phyloP scores from a whole-genome alignment of 331 rosid species.

The Arachis monticola region DNA sequence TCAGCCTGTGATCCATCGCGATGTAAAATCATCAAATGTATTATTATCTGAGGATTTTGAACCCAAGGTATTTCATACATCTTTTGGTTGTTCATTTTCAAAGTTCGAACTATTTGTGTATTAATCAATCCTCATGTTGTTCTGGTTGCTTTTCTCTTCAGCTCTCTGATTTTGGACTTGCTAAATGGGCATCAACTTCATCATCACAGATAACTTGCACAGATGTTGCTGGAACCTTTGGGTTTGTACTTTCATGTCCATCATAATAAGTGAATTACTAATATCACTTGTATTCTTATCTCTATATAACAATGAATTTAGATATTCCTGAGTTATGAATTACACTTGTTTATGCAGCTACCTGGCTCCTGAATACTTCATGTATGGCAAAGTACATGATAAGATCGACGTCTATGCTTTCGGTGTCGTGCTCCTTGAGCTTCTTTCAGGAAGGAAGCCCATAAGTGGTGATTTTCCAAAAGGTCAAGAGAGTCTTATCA shows the following conservation, averaged over 20 bases:
- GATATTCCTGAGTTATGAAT: constrained; percentile 30
- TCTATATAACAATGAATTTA: constrained; percentile 31
- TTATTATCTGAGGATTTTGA: constrained; percentile 87
- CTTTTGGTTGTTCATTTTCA: background rate
- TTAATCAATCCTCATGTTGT: constrained; percentile 33
- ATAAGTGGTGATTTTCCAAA: constrained; percentile 75
- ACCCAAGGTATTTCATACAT: constrained; percentile 67
- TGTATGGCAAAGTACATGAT: constrained; percentile 94
- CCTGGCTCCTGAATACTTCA: constrained; percentile 96
- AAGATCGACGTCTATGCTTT: constrained; percentile 91
- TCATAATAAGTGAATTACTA: constrained; percentile 14
- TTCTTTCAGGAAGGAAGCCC: constrained; percentile 93
- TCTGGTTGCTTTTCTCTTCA: constrained; percentile 45
- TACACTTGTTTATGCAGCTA: constrained; percentile 60
- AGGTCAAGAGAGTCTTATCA: constrained; percentile 92
- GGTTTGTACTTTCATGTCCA: constrained; percentile 58
- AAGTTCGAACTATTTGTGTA: constrained; percentile 20
- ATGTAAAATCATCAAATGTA: constrained; percentile 87
- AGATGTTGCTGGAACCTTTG: constrained; percentile 97
- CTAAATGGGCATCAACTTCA: constrained; percentile 79
- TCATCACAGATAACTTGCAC: constrained; percentile 84
- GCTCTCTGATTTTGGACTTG: constrained; percentile 98
- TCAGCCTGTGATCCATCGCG: constrained; percentile 84
- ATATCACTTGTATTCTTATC: constrained; percentile 5
- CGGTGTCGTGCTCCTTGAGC: constrained; percentile 95